Evolutionary conservation across 2,329 filamentous ascomycete species (phyloP).

Genomic region (Polychaeton citri): DNA sequence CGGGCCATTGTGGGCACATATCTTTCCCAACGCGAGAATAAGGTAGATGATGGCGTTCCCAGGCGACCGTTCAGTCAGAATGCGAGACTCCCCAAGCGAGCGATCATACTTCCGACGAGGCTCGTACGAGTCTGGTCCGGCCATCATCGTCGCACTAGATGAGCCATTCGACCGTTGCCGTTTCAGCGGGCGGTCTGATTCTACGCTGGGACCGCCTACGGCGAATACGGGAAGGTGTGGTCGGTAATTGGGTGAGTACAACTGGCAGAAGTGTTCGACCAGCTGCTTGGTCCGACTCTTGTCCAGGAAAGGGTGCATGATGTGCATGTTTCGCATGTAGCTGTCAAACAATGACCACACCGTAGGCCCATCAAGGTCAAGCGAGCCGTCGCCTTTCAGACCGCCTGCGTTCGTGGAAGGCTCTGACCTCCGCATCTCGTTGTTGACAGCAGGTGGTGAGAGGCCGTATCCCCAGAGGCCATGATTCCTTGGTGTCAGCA

Average conservation of each 20-base stretch:
- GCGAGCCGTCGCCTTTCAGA: slow-evolving; percentile 37
- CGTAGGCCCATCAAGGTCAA: slow-evolving; percentile 40
- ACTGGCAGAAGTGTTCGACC: slow-evolving; percentile 37
- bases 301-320: slow-evolving; percentile 51
- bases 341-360: slow-evolving; percentile 38
- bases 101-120: slow-evolving; percentile 5
- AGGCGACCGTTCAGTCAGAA: slow-evolving; percentile 47
- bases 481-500: slow-evolving; percentile 29
- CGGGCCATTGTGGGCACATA: slow-evolving; percentile 46
- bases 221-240: slow-evolving; percentile 14
- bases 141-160: slow-evolving; percentile 10
- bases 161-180: slow-evolving; percentile 19
- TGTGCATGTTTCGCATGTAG: slow-evolving; percentile 48
- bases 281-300: slow-evolving; percentile 37
- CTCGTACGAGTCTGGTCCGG: slow-evolving; percentile 11
- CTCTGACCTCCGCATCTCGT: slow-evolving; percentile 18
- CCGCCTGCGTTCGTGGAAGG: slow-evolving; percentile 30
- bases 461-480: slow-evolving; percentile 40
- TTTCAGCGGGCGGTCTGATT: slow-evolving; percentile 16
- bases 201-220: slow-evolving; percentile 10
- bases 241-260: slow-evolving; percentile 27
- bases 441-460: slow-evolving; percentile 15
- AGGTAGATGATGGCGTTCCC: slow-evolving; percentile 71
- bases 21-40: slow-evolving; percentile 74
- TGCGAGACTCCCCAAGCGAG: slow-evolving; percentile 3